phyloP scores from a whole-genome alignment of 352 stramenopile species.

The Phytopythium aichiense region DNA sequence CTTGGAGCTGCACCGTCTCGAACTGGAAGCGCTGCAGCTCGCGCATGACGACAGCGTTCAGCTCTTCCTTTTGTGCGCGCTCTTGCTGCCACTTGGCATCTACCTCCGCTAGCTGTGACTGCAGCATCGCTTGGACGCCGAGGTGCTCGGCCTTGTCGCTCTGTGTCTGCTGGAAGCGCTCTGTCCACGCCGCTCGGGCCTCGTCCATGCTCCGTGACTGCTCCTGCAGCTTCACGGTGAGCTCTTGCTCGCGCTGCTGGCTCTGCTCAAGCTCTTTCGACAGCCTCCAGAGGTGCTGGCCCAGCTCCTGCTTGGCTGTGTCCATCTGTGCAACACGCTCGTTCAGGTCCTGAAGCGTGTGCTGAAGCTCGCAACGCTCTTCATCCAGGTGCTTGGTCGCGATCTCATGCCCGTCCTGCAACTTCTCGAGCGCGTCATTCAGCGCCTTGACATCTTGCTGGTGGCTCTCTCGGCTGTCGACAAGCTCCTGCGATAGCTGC shows the following conservation, averaged over 20 bases:
- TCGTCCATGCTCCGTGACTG: neutral
- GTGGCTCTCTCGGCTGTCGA: slow-evolving; percentile 21
- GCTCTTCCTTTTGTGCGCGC: slow-evolving; percentile 57
- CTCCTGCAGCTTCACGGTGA: slow-evolving; percentile 24
- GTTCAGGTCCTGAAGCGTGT: neutral
- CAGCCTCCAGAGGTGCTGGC: slow-evolving; percentile 54
- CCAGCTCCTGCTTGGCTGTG: slow-evolving; percentile 48
- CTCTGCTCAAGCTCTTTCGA: slow-evolving; percentile 39
- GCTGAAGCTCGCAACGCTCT: slow-evolving; percentile 2
- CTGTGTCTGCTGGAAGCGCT: slow-evolving; percentile 41
- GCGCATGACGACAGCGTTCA: slow-evolving; percentile 49
- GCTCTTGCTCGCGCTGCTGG: slow-evolving; percentile 39
- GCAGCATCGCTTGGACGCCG: slow-evolving; percentile 22
- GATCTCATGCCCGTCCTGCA: slow-evolving; percentile 13
- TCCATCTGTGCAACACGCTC: slow-evolving; percentile 10
- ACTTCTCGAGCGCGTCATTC: slow-evolving; percentile 19
- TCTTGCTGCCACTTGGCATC: slow-evolving; percentile 32
- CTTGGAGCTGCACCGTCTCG: slow-evolving; percentile 28
- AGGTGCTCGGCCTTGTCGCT: slow-evolving; percentile 37
- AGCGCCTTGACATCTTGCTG: slow-evolving; percentile 16
- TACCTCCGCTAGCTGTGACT: slow-evolving; percentile 32
- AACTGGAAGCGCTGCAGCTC: slow-evolving; percentile 44
- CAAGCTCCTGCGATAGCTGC: slow-evolving; percentile 25
- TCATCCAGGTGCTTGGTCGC: slow-evolving; percentile 11
- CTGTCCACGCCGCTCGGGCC: slow-evolving; percentile 6